Base-by-base conservation (phyloP, 2,329 filamentous ascomycete species). In the Colletotrichum karsti region DNA sequence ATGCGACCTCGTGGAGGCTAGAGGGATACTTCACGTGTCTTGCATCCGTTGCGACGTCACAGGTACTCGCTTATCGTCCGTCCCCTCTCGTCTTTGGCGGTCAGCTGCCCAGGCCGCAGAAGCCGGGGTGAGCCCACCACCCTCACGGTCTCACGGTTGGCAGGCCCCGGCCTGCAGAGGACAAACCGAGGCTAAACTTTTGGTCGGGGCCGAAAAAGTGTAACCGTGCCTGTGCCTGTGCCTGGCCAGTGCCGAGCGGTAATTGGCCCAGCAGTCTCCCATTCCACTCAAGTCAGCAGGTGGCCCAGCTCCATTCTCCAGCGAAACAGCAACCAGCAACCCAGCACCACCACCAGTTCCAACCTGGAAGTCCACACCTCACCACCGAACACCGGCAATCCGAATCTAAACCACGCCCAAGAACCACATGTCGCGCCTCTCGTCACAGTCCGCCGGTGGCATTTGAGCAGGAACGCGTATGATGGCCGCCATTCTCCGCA, bases 401-500 rank as follows among this genome's bases (percentile, higher is more conserved):
- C 53, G 54, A 65, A 59, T 65, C 65, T 64, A 30, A 59, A 58
- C 55, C 63, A 48, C 41, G 41, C n/a, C n/a, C n/a, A n/a, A n/a
- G n/a, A n/a, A 66, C 65, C 68, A 69, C 68, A 70, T 70, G 65
- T 64, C 68, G 59, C 65, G 48, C 41, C 37, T 60, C 59, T 48
- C 48, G 15, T 41, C 60, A 57, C 53, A 58, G 58, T 58, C 28
- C 20, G 48, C 68, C 35, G 51, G 55, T 69, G 64, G 50, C 55
- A 70, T 69, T 69, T 61, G 57, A 58, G 18, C 51, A 70, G 64
- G 65, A 70, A 69, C 68, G 68, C 65, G 68, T 70, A 70, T 69
- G 60, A 70, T 70, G 68, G 68, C 68, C 55, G 54, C 65, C 68
- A 65, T 69, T 70, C 68, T 69, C 68, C 68, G 60, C 68, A 56